phyloP scores from a whole-genome alignment of 2,329 filamentous ascomycete species.

The Rhexocercosporidium sp. region DNA sequence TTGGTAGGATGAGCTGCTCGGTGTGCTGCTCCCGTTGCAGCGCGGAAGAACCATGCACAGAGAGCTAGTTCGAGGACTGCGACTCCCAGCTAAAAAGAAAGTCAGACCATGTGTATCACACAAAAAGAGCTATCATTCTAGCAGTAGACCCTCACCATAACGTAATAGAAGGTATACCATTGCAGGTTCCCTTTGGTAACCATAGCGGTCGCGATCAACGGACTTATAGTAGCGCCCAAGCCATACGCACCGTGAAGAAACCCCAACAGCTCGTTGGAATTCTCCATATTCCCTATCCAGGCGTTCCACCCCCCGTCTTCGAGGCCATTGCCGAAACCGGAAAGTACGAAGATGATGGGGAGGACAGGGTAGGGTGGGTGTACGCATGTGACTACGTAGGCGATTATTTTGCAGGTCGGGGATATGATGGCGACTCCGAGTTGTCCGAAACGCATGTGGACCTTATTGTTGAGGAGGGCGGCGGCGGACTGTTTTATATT shows the following conservation, averaged over 20 bases:
- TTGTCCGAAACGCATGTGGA: conserved; percentile 66
- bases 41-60: conserved; percentile 65
- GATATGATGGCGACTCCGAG: conserved; percentile 72
- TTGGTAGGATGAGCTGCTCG: conserved; percentile 57
- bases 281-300: conserved; percentile 68
- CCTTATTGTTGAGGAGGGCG: conserved; percentile 66
- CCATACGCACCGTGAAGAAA: conserved; percentile 76
- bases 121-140: neutral
- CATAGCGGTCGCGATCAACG: conserved; percentile 74
- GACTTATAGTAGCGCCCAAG: conserved; percentile 70
- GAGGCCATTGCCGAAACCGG: conserved; percentile 75
- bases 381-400: conserved; percentile 68
- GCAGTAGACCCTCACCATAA: conserved; percentile 60
- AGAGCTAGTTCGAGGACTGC: conserved; percentile 60
- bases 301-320: conserved; percentile 65
- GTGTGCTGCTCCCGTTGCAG: conserved; percentile 61
- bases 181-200: conserved; percentile 63
- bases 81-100: conserved; percentile 49
- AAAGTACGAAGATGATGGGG: conserved; percentile 66
- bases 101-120: neutral
- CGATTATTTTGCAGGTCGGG: conserved; percentile 65
- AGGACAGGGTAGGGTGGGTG: conserved; percentile 74
- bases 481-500: conserved; percentile 50
- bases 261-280: conserved; percentile 74
- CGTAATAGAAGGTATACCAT: conserved; percentile 79